Conservation (phyloP, 805 yeast genomes). For the Starmerella stellata region DNA sequence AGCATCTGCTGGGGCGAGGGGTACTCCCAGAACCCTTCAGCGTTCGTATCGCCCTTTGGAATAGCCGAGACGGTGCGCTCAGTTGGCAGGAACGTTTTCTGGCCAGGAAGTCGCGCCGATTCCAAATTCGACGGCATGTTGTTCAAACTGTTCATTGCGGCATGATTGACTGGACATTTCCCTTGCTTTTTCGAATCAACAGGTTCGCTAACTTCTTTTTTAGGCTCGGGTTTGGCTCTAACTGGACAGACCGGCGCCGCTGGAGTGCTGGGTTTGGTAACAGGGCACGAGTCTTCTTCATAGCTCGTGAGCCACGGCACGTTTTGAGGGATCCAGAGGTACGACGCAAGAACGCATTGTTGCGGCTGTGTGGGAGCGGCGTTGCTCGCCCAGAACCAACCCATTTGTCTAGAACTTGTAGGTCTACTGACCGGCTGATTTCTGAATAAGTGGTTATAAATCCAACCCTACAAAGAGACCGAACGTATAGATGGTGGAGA, state of each 20-base stretch:
- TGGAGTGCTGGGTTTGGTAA: neutral
- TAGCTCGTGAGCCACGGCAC: constrained; percentile 7
- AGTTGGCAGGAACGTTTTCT: constrained; percentile 57
- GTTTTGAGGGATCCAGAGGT: constrained; percentile 12
- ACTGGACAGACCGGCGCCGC: neutral
- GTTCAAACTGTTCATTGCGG: constrained; percentile 46
- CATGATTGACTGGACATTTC: constrained; percentile 30
- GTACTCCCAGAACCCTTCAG: constrained; percentile 84
- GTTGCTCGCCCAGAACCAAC: constrained; percentile 66
- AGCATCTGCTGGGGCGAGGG: constrained; percentile 99
- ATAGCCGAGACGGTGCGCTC: constrained; percentile 69
- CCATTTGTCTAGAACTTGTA: constrained; percentile 50
- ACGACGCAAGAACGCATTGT: neutral
- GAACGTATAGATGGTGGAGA: no score
- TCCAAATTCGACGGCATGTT: constrained; percentile 60
- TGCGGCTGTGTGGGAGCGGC: neutral
- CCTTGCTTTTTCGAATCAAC: constrained; percentile 5
- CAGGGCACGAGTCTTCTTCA: neutral
- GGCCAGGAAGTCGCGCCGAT: constrained; percentile 63
- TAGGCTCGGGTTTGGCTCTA: neutral
- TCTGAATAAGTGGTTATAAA: no score
- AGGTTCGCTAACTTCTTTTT: neutral
- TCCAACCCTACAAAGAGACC: no score
- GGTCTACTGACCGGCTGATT: no score
- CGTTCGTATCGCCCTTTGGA: constrained; percentile 54